Evolutionary conservation across 768 basidiomycete species (phyloP).

Genomic region (Termitomyces sp.): DNA sequence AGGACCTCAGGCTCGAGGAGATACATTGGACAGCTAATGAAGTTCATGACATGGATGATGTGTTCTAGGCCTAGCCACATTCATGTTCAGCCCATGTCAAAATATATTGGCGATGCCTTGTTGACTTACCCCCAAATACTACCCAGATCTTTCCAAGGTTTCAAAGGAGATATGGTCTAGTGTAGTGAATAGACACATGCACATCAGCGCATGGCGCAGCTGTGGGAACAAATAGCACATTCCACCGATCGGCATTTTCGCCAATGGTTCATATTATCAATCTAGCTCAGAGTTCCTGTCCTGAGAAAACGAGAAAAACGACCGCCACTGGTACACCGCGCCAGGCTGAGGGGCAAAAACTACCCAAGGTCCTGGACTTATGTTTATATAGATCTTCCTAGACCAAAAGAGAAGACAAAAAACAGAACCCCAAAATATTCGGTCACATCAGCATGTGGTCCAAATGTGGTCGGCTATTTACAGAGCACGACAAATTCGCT

Average conservation of each 20-base stretch:
- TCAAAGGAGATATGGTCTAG: not conserved
- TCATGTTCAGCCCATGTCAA: not conserved
- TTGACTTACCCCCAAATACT: not conserved
- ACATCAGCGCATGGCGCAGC: constrained; percentile 5
- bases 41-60: constrained; percentile 11
- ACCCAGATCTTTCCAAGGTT: not conserved
- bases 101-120: not conserved
- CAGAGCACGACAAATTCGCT: not conserved
- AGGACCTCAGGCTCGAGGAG: constrained; percentile 5
- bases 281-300: not conserved
- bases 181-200: not conserved
- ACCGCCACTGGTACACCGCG: not conserved
- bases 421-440: not conserved
- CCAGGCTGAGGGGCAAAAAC: not conserved
- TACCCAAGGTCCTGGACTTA: not conserved
- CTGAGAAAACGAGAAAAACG: not conserved
- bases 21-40: not conserved
- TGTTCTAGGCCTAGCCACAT: constrained; percentile 10
- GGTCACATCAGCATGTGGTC: not conserved
- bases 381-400: not conserved
- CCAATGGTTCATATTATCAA: too few species aligned
- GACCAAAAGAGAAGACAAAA: not conserved
- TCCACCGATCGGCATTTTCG: too few species aligned
- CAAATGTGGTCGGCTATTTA: not conserved
- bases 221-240: constrained; percentile 3